Evolutionary conservation across 2,329 filamentous ascomycete genomes (phyloP).

Genomic region (Pseudonectria buxi): DNA sequence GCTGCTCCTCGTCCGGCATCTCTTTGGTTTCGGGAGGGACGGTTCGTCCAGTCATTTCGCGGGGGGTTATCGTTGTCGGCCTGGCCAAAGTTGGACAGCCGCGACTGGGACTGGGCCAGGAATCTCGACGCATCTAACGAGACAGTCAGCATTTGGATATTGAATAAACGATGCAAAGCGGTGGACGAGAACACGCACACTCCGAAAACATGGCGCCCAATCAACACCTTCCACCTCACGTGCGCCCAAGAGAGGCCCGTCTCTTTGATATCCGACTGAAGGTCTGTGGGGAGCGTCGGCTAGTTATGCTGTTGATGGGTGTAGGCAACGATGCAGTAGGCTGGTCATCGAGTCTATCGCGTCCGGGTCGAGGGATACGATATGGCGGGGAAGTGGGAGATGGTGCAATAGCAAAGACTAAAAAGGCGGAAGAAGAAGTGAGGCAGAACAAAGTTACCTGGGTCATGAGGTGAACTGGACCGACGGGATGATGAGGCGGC

Average conservation of each 20-base stretch:
- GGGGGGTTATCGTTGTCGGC: slow-evolving; percentile 36
- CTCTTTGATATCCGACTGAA: slow-evolving; percentile 7
- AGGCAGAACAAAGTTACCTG: no score
- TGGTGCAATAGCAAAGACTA: no score
- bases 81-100: slow-evolving; percentile 67
- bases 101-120: slow-evolving; percentile 91
- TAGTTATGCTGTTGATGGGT: slow-evolving; percentile 5
- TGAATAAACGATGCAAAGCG: slow-evolving; percentile 1
- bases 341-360: no score
- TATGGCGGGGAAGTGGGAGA: no score
- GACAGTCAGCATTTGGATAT: slow-evolving; percentile 9
- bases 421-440: no score
- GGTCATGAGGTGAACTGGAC: no score
- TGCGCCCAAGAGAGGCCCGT: slow-evolving; percentile 9
- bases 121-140: slow-evolving; percentile 89
- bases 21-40: slow-evolving; percentile 26
- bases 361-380: no score
- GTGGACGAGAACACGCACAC: slow-evolving; percentile 54
- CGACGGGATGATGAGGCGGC: no score
- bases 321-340: no score
- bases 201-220: slow-evolving; percentile 55
- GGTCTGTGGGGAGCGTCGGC: slow-evolving; percentile 7
- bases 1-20: slow-evolving; percentile 24
- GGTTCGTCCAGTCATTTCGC: slow-evolving; percentile 30
- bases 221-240: slow-evolving; percentile 29